A percentile compares a stretch with the other conserved stretches of the same genome.
These are phyloP conservation scores for Aciculosporium take DNA, from an alignment of 2,329 filamentous ascomycete genomes.

Conservation along the genomic window DNA sequence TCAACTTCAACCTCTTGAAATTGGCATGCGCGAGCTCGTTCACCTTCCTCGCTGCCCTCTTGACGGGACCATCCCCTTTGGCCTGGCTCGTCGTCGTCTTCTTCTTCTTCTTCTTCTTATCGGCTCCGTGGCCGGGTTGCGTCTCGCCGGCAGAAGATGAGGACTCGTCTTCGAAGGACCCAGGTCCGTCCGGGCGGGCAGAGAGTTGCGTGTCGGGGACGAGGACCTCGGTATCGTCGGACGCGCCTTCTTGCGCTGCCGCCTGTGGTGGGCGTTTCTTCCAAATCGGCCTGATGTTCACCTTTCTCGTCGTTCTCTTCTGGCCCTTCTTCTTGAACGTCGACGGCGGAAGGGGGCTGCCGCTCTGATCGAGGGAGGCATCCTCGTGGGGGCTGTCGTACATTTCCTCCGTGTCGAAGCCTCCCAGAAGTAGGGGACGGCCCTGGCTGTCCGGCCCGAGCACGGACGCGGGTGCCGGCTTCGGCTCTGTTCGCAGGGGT, in stretches of 20 bases:
- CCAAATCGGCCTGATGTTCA: constrained; percentile 46
- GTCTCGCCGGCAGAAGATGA: constrained; percentile 8
- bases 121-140: constrained; percentile 11
- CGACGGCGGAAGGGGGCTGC: constrained; percentile 44
- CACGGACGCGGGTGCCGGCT: neutral
- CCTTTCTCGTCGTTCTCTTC: constrained; percentile 59
- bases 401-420: constrained; percentile 47
- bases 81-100: too few relatives aligned
- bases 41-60: constrained; percentile 43
- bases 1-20: constrained; percentile 51
- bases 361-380: constrained; percentile 37
- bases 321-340: constrained; percentile 73
- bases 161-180: constrained; percentile 8
- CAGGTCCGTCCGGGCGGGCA: constrained; percentile 9
- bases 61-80: constrained; percentile 32
- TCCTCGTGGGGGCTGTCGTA: constrained; percentile 43
- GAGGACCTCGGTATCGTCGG: constrained; percentile 16
- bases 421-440: constrained; percentile 35
- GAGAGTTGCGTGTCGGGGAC: constrained; percentile 16
- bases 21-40: constrained; percentile 51
- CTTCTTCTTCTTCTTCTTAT: constrained; percentile 15
- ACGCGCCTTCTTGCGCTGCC: constrained; percentile 11
- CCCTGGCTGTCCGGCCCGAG: constrained; percentile 27
- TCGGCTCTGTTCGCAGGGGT: constrained; percentile 13
- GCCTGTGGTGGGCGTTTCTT: constrained; percentile 31